A percentile compares a stretch with the other conserved stretches of the same genome.
These are phyloP conservation scores for Phytophthora fragariaefolia DNA, from an alignment of 352 stramenopile genomes.

Conservation along the genomic window DNA sequence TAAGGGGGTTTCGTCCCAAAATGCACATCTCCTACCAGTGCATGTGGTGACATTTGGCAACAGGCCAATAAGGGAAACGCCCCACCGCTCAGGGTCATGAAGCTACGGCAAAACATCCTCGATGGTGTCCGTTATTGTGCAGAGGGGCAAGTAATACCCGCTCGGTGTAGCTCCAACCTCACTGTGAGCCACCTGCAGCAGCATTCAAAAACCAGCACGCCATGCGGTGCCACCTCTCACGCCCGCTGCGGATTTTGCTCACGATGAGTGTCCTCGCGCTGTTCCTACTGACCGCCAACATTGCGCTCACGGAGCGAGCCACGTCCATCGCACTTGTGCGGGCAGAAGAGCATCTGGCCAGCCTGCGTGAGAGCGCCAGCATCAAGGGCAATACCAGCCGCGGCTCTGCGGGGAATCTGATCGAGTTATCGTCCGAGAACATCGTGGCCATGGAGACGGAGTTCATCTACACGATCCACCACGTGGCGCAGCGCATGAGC, in stretches of 20 bases:
- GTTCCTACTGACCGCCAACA: conserved; percentile 34
- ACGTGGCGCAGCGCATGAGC: conserved; percentile 33
- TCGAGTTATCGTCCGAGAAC: no score
- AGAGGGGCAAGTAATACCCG: no score
- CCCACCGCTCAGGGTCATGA: no score
- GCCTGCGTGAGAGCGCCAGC: conserved; percentile 12
- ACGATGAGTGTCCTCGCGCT: conserved; percentile 28
- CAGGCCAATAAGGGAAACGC: no score
- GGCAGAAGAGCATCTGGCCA: conserved; percentile 23
- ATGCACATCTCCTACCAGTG: no score
- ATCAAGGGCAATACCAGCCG: not conserved
- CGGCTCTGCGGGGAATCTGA: no score
- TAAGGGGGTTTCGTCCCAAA: no score
- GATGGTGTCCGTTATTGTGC: no score
- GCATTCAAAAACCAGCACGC: conserved; percentile 30
- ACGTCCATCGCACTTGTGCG: conserved; percentile 10
- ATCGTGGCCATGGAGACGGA: conserved; percentile 44
- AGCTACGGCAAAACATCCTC: no score
- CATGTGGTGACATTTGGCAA: no score
- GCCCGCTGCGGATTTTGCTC: conserved; percentile 22
- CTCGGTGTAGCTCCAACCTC: no score
- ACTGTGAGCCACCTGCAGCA: no score
- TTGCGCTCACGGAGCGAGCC: conserved; percentile 37
- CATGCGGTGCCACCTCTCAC: conserved; percentile 21
- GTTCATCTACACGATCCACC: conserved; percentile 43